A percentile compares a stretch with the other conserved stretches of the same genome.
phyloP scores from a whole-genome alignment of 2,329 filamentous ascomycete genomes.

The Fusarium sp. region DNA sequence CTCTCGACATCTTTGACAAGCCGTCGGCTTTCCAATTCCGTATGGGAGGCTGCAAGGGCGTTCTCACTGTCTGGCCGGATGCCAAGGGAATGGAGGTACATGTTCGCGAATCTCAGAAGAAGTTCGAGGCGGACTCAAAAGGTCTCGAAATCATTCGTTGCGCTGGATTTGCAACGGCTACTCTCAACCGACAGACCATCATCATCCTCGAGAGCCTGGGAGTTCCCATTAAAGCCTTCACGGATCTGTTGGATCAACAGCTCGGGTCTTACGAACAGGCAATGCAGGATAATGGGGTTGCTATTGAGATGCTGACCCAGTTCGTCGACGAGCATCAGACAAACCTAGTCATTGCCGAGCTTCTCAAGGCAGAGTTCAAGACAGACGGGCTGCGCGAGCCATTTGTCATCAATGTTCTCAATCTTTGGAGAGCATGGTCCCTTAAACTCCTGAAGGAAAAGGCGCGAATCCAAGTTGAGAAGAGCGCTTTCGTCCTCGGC shows the following conservation, averaged over 20 bases:
- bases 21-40: slow-evolving; percentile 93
- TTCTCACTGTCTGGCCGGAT: slow-evolving; percentile 77
- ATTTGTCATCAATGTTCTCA: slow-evolving; percentile 79
- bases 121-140: slow-evolving; percentile 76
- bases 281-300: slow-evolving; percentile 69
- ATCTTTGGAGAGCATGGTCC: slow-evolving; percentile 87
- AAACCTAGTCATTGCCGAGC: slow-evolving; percentile 74
- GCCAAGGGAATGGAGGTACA: slow-evolving; percentile 73
- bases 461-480: slow-evolving; percentile 79
- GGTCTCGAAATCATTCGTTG: slow-evolving; percentile 85
- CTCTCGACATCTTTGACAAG: slow-evolving; percentile 61
- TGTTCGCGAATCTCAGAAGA: slow-evolving; percentile 84
- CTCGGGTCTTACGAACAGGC: slow-evolving; percentile 72
- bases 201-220: slow-evolving; percentile 81
- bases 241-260: slow-evolving; percentile 71
- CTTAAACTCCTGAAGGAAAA: slow-evolving; percentile 93
- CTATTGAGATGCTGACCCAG: slow-evolving; percentile 71
- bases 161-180: slow-evolving; percentile 77
- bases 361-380: slow-evolving; percentile 85
- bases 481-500: slow-evolving; percentile 87
- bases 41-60: slow-evolving; percentile 89
- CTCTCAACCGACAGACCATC: slow-evolving; percentile 90
- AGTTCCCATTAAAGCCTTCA: slow-evolving; percentile 71
- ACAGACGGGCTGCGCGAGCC: slow-evolving; percentile 68
- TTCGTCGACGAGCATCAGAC: slow-evolving; percentile 87